Conservation (phyloP, 331 rosid species). For the Erythrophleum ivorense region DNA sequence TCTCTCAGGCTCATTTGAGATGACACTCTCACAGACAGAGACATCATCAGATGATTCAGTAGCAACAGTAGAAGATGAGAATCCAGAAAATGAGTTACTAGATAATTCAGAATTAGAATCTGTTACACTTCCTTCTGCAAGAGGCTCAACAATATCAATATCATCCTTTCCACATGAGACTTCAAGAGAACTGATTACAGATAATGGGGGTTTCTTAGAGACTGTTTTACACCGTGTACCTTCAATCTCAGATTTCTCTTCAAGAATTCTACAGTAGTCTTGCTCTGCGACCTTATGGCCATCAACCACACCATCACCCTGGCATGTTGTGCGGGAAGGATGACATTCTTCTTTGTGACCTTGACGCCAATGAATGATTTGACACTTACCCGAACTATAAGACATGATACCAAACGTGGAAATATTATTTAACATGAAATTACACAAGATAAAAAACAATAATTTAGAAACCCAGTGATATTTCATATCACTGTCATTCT, state of each 20-base stretch:
- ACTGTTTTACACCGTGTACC: slow-evolving; percentile 29
- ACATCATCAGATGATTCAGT: slow-evolving; percentile 78
- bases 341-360: slow-evolving; percentile 88
- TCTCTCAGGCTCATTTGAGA: slow-evolving; percentile 64
- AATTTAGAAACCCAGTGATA: slow-evolving; percentile 5
- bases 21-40: slow-evolving; percentile 72
- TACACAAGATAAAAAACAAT: neutral
- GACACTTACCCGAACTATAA: slow-evolving; percentile 88
- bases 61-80: slow-evolving; percentile 60
- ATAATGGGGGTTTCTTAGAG: slow-evolving; percentile 39
- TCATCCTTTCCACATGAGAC: slow-evolving; percentile 49
- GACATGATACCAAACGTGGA: slow-evolving; percentile 29
- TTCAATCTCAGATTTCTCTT: slow-evolving; percentile 40
- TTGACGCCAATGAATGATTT: slow-evolving; percentile 91
- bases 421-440: slow-evolving; percentile 14
- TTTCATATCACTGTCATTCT: neutral
- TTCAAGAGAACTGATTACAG: slow-evolving; percentile 39
- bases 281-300: slow-evolving; percentile 47
- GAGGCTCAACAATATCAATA: slow-evolving; percentile 49
- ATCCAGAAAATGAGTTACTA: slow-evolving; percentile 78
- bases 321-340: slow-evolving; percentile 49
- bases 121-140: slow-evolving; percentile 45
- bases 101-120: slow-evolving; percentile 62
- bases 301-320: slow-evolving; percentile 33
- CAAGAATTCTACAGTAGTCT: slow-evolving; percentile 39